Conservation (phyloP, 2,329 filamentous ascomycete genomes). For the Talaromyces amestolkiae region DNA sequence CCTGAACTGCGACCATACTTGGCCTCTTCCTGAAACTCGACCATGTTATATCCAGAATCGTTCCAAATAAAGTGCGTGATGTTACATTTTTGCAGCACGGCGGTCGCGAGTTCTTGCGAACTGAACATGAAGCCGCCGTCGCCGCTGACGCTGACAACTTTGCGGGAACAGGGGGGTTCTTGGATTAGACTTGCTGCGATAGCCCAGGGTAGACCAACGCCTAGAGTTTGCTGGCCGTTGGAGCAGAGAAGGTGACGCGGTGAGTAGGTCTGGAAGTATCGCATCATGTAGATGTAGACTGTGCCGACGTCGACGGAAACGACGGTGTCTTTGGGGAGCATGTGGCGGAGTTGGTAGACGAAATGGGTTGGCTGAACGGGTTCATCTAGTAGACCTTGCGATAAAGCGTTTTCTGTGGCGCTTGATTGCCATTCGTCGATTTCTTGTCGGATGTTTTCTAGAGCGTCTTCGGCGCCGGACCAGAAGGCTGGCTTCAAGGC, state of each 20-base stretch:
- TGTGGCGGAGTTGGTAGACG: constrained; percentile 13
- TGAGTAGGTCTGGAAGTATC: constrained; percentile 17
- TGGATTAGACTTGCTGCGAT: constrained; percentile 16
- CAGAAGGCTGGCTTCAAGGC: constrained; percentile 15
- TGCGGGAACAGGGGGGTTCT: constrained; percentile 14
- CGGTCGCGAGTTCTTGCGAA: constrained; percentile 15
- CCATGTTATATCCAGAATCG: constrained; percentile 19
- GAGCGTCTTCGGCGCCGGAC: constrained; percentile 7
- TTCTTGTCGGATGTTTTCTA: constrained; percentile 16
- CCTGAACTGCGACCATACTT: constrained; percentile 19
- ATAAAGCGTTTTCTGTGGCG: background rate
- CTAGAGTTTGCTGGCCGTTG: constrained; percentile 17
- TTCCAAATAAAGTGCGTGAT: constrained; percentile 21
- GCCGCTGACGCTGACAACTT: constrained; percentile 19
- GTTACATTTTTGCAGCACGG: constrained; percentile 17
- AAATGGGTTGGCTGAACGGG: constrained; percentile 16
- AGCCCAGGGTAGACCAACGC: constrained; percentile 17
- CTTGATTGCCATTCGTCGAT: constrained; percentile 15
- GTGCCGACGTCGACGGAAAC: constrained; percentile 18
- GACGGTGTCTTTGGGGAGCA: constrained; percentile 13
- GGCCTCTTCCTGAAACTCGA: constrained; percentile 19
- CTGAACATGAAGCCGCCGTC: constrained; percentile 20
- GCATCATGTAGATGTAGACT: constrained; percentile 20
- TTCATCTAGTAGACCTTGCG: background rate
- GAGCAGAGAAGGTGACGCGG: constrained; percentile 19